Base-by-base conservation (phyloP, 2,329 filamentous ascomycete species). In the Nemania serpens region DNA sequence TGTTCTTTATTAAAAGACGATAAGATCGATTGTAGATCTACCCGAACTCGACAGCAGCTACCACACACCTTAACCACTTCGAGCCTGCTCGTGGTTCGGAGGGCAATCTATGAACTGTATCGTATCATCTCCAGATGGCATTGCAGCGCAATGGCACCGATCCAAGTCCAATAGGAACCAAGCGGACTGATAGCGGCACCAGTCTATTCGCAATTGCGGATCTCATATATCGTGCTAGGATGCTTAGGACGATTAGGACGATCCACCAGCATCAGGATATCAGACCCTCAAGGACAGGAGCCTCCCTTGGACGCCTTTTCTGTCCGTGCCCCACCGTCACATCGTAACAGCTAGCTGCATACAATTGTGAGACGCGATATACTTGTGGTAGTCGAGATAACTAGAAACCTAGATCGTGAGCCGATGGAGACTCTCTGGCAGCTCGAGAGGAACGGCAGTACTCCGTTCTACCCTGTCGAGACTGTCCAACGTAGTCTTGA, bases 341-440 rank as follows among this genome's bases (percentile, higher is more conserved):
- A 72, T 72, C 62, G 70, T 69, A 68, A 71, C 71, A 71, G 64
- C 69, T 67, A 64, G 69, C 70, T 75, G 73, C 73, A 76, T 75
- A 68, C 61, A 67, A 67, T 64, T 74, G 68, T 73, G 67, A 71
- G 66, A 68, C 66, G 52, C 58, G 51, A 50, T 61, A 51, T 45
- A 46, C 22, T 59, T 61, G 51, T 56, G n/a, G 46, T 45, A 65
- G 58, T 71, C 57, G 41, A 69, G 69, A 78, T 78, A 78, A 76
- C 71, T 73, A 56, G 71, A 71, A 65, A 69, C 66, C 71, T 67
- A 61, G 46, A 61, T 69, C 61, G 59, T 48, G 67, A 65, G 59
- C 54, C 59, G 59, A 63, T 52, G 64, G 47, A 55, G 62, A 58
- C 45, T 54, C 49, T 54, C 59, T 50, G 34, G 39, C 59, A 54